Percentiles rank a stretch among this genome's conserved stretches.
Conservation (phyloP, 2,329 filamentous ascomycete genomes). For the Apiospora pterosperma region DNA sequence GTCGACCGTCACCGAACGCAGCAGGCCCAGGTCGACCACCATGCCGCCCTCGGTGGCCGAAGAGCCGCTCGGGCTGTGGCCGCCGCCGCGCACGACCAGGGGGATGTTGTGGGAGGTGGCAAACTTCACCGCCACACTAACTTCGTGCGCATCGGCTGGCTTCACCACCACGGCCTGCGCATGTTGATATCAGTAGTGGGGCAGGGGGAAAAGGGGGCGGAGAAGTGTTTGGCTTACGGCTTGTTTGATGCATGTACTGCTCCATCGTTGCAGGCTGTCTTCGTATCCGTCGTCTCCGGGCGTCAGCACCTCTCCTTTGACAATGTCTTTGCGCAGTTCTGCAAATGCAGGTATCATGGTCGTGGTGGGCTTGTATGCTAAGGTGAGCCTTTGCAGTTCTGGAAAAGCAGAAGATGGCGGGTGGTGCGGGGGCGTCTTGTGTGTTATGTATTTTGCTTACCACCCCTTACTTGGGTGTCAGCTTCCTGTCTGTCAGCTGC, state of each 20-base stretch:
- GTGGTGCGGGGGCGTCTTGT: neutral
- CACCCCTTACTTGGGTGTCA: neutral
- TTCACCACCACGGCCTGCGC: conserved; percentile 40
- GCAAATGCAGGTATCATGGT: neutral
- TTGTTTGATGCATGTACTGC: conserved; percentile 32
- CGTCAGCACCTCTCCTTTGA: conserved; percentile 25
- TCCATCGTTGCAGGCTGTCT: conserved; percentile 35
- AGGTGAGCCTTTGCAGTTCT: neutral
- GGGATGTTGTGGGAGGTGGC: conserved; percentile 40
- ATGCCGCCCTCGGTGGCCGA: conserved; percentile 49
- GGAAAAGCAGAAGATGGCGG: neutral
- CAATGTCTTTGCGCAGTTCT: conserved; percentile 5
- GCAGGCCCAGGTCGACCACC: conserved; percentile 50
- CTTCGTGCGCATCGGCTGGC: conserved; percentile 35
- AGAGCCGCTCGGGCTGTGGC: conserved; percentile 51
- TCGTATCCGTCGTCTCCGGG: conserved; percentile 31
- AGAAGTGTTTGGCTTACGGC: conserved; percentile 16
- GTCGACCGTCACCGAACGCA: conserved; percentile 49
- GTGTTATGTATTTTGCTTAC: neutral
- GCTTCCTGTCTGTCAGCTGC: neutral
- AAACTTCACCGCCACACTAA: conserved; percentile 35
- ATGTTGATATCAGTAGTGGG: neutral
- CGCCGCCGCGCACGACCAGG: conserved; percentile 52
- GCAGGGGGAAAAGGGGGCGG: neutral
- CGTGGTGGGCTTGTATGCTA: neutral